Evolutionary conservation across 2,329 filamentous ascomycete species (phyloP), one percentile per base, ranked within the genome.

Genomic region (Curvularia sp.): DNA sequence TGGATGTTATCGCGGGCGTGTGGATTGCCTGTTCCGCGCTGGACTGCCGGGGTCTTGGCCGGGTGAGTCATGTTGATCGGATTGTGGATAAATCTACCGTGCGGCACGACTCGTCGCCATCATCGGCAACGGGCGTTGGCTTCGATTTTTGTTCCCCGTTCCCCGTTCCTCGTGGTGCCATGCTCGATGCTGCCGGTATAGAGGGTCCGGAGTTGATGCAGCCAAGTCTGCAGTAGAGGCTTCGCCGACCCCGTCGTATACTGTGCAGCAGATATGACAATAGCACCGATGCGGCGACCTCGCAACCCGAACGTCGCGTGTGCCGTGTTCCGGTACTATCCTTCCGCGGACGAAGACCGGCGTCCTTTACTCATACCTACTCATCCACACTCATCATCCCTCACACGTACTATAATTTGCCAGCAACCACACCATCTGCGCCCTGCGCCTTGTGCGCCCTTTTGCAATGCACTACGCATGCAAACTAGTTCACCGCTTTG

Each of bases 331-430:
- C 38, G 8, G 38, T 7, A n/a, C 5, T 35, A 15, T 3, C 9
- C n/a, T 13, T 22, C 28, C n/a, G 35, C 31, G 24, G 52, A 47
- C 5, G 35, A 39, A 22, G 5, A 20, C 42, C 54, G 42, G 54
- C 33, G 24, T 10, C 52, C 47, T 31, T 26, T n/a, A n/a, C 39
- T 49, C 42, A 28, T 38, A 15, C 46, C 49, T 54, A 57, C 57
- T 60, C 57, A 60, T 57, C 5, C 22, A 30, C 28, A 39, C 53
- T 53, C 57, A 60, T 49, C 13, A 15, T 35, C 30, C 10, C 30
- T 31, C 10, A 10, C 30, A 4, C 8, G 9, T 31, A 6, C 9
- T 31, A 31, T 12, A 31, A 12, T 31, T 5, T 10, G 10, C 4
- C 30, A 31, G 30, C 30, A 31, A 12, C 30, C 30, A 10, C 30